Evolutionary conservation across 306 rosid genomes (phyloP).

Genomic region (Citrullus colocynthis): DNA sequence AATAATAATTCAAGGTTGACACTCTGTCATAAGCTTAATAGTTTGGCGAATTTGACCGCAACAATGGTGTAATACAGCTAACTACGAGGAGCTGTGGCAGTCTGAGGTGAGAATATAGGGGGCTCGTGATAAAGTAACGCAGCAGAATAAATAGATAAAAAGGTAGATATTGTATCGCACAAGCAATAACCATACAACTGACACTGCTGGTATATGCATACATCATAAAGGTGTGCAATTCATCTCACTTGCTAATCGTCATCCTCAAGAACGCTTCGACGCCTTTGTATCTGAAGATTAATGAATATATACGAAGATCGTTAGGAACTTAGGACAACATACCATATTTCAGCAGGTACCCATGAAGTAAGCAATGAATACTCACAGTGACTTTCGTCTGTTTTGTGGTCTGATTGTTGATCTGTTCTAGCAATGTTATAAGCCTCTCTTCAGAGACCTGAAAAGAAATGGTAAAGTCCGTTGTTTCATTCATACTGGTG

Average conservation of each 20-base stretch:
- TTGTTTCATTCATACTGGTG: slow-evolving; percentile 3
- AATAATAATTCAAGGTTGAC: neutral
- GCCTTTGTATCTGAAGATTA: slow-evolving; percentile 75
- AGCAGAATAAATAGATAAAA: neutral
- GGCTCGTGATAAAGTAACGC: neutral
- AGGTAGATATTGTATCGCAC: neutral
- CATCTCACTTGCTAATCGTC: slow-evolving; percentile 48
- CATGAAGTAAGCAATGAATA: neutral
- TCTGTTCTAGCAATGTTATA: slow-evolving; percentile 86
- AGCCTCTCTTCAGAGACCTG: slow-evolving; percentile 95
- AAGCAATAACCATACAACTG: neutral
- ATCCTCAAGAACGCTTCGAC: slow-evolving; percentile 88
- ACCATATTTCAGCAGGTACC: neutral
- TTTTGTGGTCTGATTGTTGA: slow-evolving; percentile 76
- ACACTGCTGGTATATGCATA: slow-evolving; percentile 10
- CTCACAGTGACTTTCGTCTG: slow-evolving; percentile 95
- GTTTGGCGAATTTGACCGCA: neutral
- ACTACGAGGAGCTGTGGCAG: neutral
- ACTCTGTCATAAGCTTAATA: neutral
- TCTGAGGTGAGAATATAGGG: neutral
- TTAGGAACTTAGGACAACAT: neutral
- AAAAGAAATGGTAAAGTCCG: slow-evolving; percentile 1
- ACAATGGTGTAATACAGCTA: neutral
- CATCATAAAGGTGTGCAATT: slow-evolving; percentile 5
- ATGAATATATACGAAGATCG: neutral